Evolutionary conservation across 192 early-diverging fungal genomes (phyloP).

Genomic region (Irineochytrium annulatum): DNA sequence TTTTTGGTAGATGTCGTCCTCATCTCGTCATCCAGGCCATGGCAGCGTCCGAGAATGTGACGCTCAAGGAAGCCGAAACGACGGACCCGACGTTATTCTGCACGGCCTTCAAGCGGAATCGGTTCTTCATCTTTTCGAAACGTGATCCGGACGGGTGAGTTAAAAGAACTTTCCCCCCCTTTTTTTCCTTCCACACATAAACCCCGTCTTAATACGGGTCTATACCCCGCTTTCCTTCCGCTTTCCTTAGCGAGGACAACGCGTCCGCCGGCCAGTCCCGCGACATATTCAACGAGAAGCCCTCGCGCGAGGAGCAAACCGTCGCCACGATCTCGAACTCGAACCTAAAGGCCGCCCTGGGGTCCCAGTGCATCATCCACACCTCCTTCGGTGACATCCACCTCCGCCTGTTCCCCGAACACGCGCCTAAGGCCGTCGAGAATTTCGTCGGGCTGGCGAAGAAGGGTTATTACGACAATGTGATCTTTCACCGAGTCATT

Average conservation of each 20-base stretch:
- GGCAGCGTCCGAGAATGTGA: constrained; percentile 84
- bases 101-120: constrained; percentile 85
- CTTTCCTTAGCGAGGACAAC: not conserved
- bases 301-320: constrained; percentile 91
- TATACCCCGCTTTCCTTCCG: not conserved
- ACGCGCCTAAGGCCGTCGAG: constrained; percentile 89
- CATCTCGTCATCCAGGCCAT: constrained; percentile 47
- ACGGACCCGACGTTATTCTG: constrained; percentile 85
- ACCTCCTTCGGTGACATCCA: constrained; percentile 92
- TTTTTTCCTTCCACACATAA: not conserved
- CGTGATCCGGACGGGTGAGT: constrained; percentile 77
- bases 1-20: not conserved
- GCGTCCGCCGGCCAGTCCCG: constrained; percentile 30
- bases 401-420: constrained; percentile 81
- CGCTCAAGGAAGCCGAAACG: constrained; percentile 57
- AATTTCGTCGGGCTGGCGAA: constrained; percentile 87
- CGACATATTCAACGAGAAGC: constrained; percentile 98
- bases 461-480: constrained; percentile 82
- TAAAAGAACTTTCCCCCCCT: no score
- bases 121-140: constrained; percentile 90
- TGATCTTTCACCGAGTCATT: constrained; percentile 97
- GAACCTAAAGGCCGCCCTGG: constrained; percentile 54
- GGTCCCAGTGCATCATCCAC: constrained; percentile 72
- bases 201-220: not conserved
- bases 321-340: constrained; percentile 55